Evolutionary conservation across 1,284 basidiomycete species (phyloP).

Genomic region (Sporisorium reilianum): DNA sequence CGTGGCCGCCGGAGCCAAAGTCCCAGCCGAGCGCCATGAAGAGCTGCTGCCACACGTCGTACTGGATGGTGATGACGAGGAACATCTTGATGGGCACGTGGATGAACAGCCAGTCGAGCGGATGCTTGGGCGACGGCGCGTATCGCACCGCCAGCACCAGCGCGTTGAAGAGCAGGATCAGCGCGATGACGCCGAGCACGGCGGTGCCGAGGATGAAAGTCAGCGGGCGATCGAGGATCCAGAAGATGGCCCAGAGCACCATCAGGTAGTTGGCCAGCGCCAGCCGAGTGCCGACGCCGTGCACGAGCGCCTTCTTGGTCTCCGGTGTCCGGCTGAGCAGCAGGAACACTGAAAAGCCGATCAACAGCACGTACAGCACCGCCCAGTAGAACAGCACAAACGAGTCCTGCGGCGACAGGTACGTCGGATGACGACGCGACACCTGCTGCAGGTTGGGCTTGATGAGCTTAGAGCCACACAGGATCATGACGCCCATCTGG

Average conservation of each 20-base stretch:
- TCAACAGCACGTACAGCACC: slow-evolving; percentile 72
- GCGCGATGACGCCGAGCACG: slow-evolving; percentile 47
- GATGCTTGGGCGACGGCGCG: slow-evolving; percentile 69
- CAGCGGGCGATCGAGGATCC: slow-evolving; percentile 73
- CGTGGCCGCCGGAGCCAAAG: slow-evolving; percentile 46
- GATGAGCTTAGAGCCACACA: slow-evolving; percentile 52
- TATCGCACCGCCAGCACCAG: slow-evolving; percentile 54
- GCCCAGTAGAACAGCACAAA: slow-evolving; percentile 78
- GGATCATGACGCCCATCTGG: slow-evolving; percentile 52
- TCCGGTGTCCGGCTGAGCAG: slow-evolving; percentile 79
- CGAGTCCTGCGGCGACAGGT: slow-evolving; percentile 78
- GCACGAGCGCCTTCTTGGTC: slow-evolving; percentile 74
- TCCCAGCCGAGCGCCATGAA: slow-evolving; percentile 72
- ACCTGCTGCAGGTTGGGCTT: slow-evolving; percentile 50
- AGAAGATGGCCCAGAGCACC: slow-evolving; percentile 84
- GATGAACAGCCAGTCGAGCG: slow-evolving; percentile 72
- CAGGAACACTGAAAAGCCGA: slow-evolving; percentile 84
- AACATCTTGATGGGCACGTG: slow-evolving; percentile 72
- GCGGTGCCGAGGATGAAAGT: slow-evolving; percentile 56
- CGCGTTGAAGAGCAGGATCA: slow-evolving; percentile 58
- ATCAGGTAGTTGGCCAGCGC: slow-evolving; percentile 84
- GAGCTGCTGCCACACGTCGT: slow-evolving; percentile 72
- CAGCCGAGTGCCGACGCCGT: slow-evolving; percentile 82
- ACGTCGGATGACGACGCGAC: slow-evolving; percentile 74
- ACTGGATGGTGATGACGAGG: slow-evolving; percentile 71